These are phyloP conservation scores for Nidula microcarpa DNA, from an alignment of 768 basidiomycete species.

Conservation along the genomic window DNA sequence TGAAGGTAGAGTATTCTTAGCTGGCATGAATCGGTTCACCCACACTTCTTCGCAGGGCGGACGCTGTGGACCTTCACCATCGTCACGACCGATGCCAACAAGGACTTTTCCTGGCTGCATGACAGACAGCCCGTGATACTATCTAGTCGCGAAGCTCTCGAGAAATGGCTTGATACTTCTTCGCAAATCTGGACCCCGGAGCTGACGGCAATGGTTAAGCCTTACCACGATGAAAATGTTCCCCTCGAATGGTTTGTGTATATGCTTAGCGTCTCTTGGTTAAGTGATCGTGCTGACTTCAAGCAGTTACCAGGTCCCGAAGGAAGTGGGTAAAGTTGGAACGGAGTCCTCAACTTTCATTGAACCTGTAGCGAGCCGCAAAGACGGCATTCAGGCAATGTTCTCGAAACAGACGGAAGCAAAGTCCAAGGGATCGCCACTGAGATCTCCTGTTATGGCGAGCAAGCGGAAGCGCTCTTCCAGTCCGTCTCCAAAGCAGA, in stretches of 20 bases:
- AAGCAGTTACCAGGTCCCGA: slow-evolving; percentile 79
- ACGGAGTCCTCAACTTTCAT: slow-evolving; percentile 80
- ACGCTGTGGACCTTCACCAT: slow-evolving; percentile 83
- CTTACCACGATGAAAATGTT: slow-evolving; percentile 45
- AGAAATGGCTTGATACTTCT: slow-evolving; percentile 79
- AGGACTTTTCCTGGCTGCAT: slow-evolving; percentile 81
- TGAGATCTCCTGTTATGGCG: background rate
- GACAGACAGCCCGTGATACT: slow-evolving; percentile 88
- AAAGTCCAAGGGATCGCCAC: background rate
- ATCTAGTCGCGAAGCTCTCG: slow-evolving; percentile 52
- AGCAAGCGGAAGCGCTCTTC: background rate
- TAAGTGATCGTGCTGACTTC: background rate
- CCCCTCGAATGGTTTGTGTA: slow-evolving; percentile 66
- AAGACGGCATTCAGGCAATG: slow-evolving; percentile 85
- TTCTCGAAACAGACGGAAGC: slow-evolving; percentile 59
- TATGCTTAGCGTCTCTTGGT: too few species aligned
- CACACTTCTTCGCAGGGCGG: slow-evolving; percentile 32
- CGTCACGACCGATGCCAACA: slow-evolving; percentile 76
- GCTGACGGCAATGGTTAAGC: slow-evolving; percentile 56
- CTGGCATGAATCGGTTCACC: background rate
- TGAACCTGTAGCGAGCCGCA: slow-evolving; percentile 71
- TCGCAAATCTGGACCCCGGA: slow-evolving; percentile 59
- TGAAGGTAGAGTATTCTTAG: slow-evolving; percentile 42
- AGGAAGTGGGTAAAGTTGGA: slow-evolving; percentile 89
- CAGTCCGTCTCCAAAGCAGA: background rate